phyloP scores from a whole-genome alignment of 176 grass and related monocot species.

The Eleusine indica region DNA sequence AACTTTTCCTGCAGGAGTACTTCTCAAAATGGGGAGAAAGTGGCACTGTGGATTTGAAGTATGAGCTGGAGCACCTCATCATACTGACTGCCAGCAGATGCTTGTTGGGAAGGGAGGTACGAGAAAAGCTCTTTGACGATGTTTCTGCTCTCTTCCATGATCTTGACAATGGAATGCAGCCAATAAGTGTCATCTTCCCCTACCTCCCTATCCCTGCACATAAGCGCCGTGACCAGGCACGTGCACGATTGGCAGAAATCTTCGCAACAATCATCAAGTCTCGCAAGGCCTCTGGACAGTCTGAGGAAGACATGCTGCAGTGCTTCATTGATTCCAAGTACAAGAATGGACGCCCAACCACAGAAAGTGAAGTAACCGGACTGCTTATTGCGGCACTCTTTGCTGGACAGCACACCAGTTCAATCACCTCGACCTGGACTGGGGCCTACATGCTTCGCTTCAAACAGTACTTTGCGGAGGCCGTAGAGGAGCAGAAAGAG shows the following conservation, averaged over 20 bases:
- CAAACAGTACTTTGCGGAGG: constrained; percentile 67
- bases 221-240: constrained; percentile 68
- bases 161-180: constrained; percentile 92
- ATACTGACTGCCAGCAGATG: constrained; percentile 96
- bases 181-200: constrained; percentile 91
- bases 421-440: constrained; percentile 98
- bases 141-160: constrained; percentile 97
- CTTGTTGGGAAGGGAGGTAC: constrained; percentile 87
- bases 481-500: constrained; percentile 89
- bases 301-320: constrained; percentile 95
- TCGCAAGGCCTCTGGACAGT: constrained; percentile 74
- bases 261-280: constrained; percentile 88
- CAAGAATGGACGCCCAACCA: constrained; percentile 82
- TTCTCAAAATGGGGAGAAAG: constrained; percentile 98
- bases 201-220: constrained; percentile 90
- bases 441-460: constrained; percentile 79
- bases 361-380: constrained; percentile 79
- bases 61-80: constrained; percentile 97
- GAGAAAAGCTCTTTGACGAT: constrained; percentile 96
- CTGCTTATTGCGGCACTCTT: constrained; percentile 92
- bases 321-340: constrained; percentile 99
- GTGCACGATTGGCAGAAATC: constrained; percentile 76
- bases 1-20: constrained; percentile 64
- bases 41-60: constrained; percentile 90
- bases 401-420: constrained; percentile 96